Evolutionary conservation across 768 basidiomycete species (phyloP).

Genomic region (Neoboletus subvelutipes): DNA sequence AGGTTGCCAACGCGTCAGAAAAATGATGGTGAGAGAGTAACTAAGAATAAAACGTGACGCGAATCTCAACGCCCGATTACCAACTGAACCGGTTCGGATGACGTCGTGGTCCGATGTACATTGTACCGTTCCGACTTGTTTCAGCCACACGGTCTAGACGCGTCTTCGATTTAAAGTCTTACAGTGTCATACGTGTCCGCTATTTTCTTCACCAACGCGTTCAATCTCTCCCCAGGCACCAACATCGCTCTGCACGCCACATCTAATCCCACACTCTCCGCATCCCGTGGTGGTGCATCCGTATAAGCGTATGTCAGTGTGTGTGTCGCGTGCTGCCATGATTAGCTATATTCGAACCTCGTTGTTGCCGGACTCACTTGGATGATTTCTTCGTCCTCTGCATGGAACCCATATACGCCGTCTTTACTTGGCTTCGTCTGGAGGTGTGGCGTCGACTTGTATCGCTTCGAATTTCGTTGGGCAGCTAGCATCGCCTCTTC

Average conservation of each 20-base stretch:
- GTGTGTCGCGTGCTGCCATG: constrained; percentile 26
- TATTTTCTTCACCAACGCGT: constrained; percentile 41
- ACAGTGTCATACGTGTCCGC: too few species aligned
- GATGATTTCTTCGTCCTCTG: constrained; percentile 77
- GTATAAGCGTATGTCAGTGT: constrained; percentile 45
- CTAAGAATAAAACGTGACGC: too few species aligned
- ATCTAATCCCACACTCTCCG: constrained; percentile 72
- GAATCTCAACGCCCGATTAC: too few species aligned
- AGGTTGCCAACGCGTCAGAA: too few species aligned
- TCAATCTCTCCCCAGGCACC: constrained; percentile 45
- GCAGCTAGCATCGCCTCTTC: constrained; percentile 49
- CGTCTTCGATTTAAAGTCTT: too few species aligned
- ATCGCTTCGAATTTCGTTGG: constrained; percentile 40
- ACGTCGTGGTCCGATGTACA: too few species aligned
- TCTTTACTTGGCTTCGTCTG: constrained; percentile 34
- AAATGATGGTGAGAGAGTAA: too few species aligned
- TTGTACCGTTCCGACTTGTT: too few species aligned
- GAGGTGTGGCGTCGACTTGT: constrained; percentile 23
- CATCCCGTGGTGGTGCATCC: constrained; percentile 51
- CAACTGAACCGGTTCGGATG: not conserved
- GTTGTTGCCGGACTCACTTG: constrained; percentile 46
- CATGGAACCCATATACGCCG: constrained; percentile 75
- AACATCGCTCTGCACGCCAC: constrained; percentile 66
- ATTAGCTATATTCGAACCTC: not conserved
- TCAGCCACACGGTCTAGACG: too few species aligned